Base-by-base conservation (phyloP, 805 yeast species). In the Pichia occidentalis region DNA sequence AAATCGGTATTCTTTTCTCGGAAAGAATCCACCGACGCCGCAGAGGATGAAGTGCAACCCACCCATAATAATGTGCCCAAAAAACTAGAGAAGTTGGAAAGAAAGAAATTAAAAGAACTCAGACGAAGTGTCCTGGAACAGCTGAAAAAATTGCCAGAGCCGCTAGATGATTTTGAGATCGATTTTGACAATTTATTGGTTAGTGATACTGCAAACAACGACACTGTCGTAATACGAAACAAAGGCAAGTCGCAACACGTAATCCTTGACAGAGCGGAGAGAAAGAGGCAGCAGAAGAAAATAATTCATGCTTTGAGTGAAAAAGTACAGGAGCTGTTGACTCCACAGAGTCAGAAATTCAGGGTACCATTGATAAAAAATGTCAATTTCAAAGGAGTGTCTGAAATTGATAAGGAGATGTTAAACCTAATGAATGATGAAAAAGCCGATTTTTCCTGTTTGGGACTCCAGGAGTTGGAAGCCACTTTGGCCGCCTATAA, bases 111-210 rank as follows among this genome's bases (percentile, higher is more conserved):
- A 21, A 46, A 34, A 13, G 14, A 29, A 7, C 18, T 22, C 16
- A 28, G n/a, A 7, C 30, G 27, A 7, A 32, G 29, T 16, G 10
- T 48, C 7, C 21, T 30, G 2, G 33, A 39, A 23, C 18, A 35
- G 5, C 22, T 48, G 7, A 20, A 22, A 7, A 16, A 14, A 6
- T 24, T 48, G 11, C 50, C 51, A 1, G 41, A 42, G 17, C 43
- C 51, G 3, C 26, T 32, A 10, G 46, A 48, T 32, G 41, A 48
- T 35, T 46, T 39, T 41, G 51, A 47, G 19, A 37, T 46, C 13
- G 32, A 42, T 16, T 16, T 40, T 7, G 42, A 39, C 4, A 32
- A 18, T n/a, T n/a, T n/a, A 7, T 18, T 32, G 8, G 16, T 14
- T 9, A 24, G 24, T 7, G 31, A 21, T 12, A 18, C 18, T 7